Evolutionary conservation across 176 grass and related monocot species (phyloP), one percentile per base, ranked within the genome.

Genomic region (Avena sativa): DNA sequence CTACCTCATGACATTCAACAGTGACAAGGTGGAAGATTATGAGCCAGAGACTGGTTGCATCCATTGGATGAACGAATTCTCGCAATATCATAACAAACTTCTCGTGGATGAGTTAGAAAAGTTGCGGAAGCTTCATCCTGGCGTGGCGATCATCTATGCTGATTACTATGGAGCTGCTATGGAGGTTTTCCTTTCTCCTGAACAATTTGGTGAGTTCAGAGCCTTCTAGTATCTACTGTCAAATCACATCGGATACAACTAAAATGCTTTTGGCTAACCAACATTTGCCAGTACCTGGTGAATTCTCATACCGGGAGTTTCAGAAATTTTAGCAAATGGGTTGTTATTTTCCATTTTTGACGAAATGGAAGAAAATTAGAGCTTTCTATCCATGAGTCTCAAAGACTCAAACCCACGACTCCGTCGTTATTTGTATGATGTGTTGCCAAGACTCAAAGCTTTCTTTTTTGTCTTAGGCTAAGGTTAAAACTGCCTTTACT

Each of bases 91-190:
- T 74, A 95, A 98, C 63, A 57, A 75, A 68, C 79, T 89, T 69
- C 91, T 98, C 25, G 1, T 44, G 12, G 19, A 87, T 4, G 91
- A 93, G 49, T 7, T 98, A n/a, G 30, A 74, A 26, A 88, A 65
- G 62, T 82, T 86, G 6, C 87, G 93, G 17, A 82, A 83, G 46
- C 79, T 73, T 74, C 76, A 95, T 66, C 90, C 91, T 53, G 38
- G 66, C 48, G 88, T 76, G 10, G 78, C 49, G 0, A 95, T 98
- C 74, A 89, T 93, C 21, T 95, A 95, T 76, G 93, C 91, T 17
- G 88, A 98, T 81, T 98, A 95, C 68, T 98, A 87, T 53, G 83
- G 86, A 76, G 86, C 95, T 55, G 81, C 95, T 26, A 92, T 95
- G 91, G 78, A 87, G 64, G 83, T 98, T 53, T 92, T 87, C 74